A percentile compares a stretch with the other conserved stretches of the same genome.
phyloP scores from a whole-genome alignment of 768 basidiomycete species.

The Mycena kentingensis region DNA sequence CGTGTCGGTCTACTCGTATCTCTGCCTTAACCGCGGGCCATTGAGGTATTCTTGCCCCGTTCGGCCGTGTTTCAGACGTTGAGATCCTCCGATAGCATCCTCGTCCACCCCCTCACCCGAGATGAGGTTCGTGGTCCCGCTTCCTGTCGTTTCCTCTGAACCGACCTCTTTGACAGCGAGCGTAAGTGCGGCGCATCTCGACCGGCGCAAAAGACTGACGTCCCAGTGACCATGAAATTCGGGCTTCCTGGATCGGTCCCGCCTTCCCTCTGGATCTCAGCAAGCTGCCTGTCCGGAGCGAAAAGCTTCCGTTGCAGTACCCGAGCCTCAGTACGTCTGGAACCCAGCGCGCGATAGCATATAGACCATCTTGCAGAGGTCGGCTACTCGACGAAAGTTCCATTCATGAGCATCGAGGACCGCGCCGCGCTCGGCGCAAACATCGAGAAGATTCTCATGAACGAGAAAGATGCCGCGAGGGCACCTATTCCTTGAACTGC shows the following conservation, averaged over 20 bases:
- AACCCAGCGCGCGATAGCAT: neutral
- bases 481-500: slow-evolving; percentile 48
- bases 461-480: slow-evolving; percentile 69
- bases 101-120: slow-evolving; percentile 74
- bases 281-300: slow-evolving; percentile 50
- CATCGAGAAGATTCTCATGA: slow-evolving; percentile 57
- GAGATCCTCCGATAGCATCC: slow-evolving; percentile 47
- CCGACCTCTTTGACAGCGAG: slow-evolving; percentile 40
- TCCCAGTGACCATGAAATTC: slow-evolving; percentile 67
- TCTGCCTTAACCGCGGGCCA: slow-evolving; percentile 65
- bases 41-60: slow-evolving; percentile 53
- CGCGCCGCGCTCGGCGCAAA: slow-evolving; percentile 60
- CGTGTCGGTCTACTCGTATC: slow-evolving; percentile 73
- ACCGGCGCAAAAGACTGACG: slow-evolving; percentile 2
- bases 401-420: slow-evolving; percentile 58
- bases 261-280: slow-evolving; percentile 68
- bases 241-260: slow-evolving; percentile 74
- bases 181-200: slow-evolving; percentile 36
- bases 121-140: slow-evolving; percentile 55
- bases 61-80: neutral
- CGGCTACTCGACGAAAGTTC: slow-evolving; percentile 62
- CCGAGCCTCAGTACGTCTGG: slow-evolving; percentile 56
- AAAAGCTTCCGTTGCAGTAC: slow-evolving; percentile 68
- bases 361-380: slow-evolving; percentile 45
- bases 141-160: neutral